Conservation (phyloP, 2,329 filamentous ascomycete species). For the Thermothelomyces thermophilus region DNA sequence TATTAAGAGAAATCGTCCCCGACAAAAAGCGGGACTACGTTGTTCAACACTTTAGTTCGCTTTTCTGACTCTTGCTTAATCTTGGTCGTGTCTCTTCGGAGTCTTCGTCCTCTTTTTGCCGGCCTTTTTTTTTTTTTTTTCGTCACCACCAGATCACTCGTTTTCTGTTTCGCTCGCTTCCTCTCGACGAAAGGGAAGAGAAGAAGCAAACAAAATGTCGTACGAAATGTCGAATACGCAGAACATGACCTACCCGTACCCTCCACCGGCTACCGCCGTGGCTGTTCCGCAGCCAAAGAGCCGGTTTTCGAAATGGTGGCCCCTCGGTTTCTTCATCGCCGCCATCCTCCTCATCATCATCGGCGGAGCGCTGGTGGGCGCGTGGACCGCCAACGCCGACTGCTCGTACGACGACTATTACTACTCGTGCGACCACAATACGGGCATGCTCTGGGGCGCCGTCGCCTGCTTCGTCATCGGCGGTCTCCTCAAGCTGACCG, state of each 20-base stretch:
- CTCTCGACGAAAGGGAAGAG: no score
- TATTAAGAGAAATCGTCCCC: no score
- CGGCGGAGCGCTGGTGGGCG: conserved; percentile 7
- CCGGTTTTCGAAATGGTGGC: conserved; percentile 12
- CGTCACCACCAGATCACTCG: no score
- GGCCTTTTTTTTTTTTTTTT: neutral
- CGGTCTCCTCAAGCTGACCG: conserved; percentile 6
- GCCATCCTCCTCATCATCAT: conserved; percentile 9
- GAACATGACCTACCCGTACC: conserved; percentile 4
- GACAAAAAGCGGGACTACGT: no score
- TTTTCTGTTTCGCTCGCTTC: neutral
- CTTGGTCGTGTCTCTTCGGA: no score
- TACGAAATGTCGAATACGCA: conserved; percentile 3
- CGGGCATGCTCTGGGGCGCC: conserved; percentile 1
- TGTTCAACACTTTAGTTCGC: no score
- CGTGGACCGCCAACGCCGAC: neutral
- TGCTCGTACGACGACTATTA: neutral
- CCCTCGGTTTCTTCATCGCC: conserved; percentile 8
- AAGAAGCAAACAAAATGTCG: no score
- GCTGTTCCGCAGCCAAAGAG: neutral
- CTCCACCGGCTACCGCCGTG: neutral
- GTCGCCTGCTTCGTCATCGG: conserved; percentile 9
- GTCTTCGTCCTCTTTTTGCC: neutral
- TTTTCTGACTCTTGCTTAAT: no score
- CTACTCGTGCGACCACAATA: neutral